A percentile compares a stretch with the other conserved stretches of the same genome.
Conservation (phyloP, 176 grass and related monocot genomes). For the Thinopyrum elongatum region DNA sequence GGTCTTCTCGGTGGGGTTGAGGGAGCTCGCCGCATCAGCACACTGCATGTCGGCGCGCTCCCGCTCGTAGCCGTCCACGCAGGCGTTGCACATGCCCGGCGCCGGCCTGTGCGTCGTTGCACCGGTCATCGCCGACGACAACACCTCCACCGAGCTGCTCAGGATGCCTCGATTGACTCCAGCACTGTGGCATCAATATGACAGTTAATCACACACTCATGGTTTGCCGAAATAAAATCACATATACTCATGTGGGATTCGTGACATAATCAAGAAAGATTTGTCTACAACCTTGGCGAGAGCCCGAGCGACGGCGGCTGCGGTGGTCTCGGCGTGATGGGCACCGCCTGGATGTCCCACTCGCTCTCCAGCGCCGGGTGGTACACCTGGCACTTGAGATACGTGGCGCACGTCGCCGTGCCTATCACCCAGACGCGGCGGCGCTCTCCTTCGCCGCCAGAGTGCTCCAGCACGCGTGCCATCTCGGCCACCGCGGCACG, state of each 20-base stretch:
- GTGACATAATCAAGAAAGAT: not conserved
- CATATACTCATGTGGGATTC: not conserved
- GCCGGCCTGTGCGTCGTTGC: slow-evolving; percentile 36
- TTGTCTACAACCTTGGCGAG: slow-evolving; percentile 39
- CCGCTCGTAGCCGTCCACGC: slow-evolving; percentile 48
- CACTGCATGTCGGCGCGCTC: slow-evolving; percentile 30
- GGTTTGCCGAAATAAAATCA: too few species aligned
- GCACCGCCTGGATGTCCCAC: slow-evolving; percentile 85
- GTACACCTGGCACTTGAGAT: slow-evolving; percentile 80
- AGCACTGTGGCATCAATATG: slow-evolving; percentile 27
- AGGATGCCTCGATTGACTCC: slow-evolving; percentile 51
- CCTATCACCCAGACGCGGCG: slow-evolving; percentile 73
- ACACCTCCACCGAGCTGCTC: slow-evolving; percentile 61
- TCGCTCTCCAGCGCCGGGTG: slow-evolving; percentile 74
- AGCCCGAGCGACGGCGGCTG: slow-evolving; percentile 40
- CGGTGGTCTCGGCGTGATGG: slow-evolving; percentile 58
- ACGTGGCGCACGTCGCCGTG: slow-evolving; percentile 82
- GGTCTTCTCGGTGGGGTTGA: slow-evolving; percentile 11
- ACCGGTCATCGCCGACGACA: slow-evolving; percentile 50
- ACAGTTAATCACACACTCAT: not conserved
- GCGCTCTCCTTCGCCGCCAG: slow-evolving; percentile 26
- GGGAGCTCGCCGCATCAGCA: not conserved
- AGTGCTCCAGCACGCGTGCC: slow-evolving; percentile 33
- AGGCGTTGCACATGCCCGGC: slow-evolving; percentile 47
- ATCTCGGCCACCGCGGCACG: slow-evolving; percentile 62